Conservation (phyloP, 2,329 filamentous ascomycete genomes). For the Didymella pomorum region DNA sequence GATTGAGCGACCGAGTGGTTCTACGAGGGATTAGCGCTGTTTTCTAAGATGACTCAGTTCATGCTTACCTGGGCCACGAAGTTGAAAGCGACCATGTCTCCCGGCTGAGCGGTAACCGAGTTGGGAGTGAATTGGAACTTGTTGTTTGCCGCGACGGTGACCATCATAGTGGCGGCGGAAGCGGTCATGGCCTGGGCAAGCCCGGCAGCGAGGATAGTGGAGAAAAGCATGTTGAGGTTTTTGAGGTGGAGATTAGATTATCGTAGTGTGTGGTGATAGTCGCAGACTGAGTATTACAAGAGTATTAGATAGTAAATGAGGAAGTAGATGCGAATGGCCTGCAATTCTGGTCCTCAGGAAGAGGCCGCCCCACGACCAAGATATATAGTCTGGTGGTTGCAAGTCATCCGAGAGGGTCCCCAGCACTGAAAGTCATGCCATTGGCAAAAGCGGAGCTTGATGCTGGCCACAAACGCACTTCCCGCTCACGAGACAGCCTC, state of each 20-base stretch:
- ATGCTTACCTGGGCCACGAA: slow-evolving; percentile 32
- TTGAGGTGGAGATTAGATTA: slow-evolving; percentile 5
- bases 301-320: slow-evolving; percentile 10
- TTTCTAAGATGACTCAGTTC: neutral
- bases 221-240: slow-evolving; percentile 36
- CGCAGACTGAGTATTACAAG: slow-evolving; percentile 13
- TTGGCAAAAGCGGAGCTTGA: slow-evolving; percentile 18
- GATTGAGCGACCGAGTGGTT: slow-evolving; percentile 42
- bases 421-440: neutral
- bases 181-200: slow-evolving; percentile 37
- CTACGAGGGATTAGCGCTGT: slow-evolving; percentile 14
- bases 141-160: slow-evolving; percentile 44
- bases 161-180: slow-evolving; percentile 41
- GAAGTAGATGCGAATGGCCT: slow-evolving; percentile 26
- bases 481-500: slow-evolving; percentile 11
- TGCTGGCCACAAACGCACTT: slow-evolving; percentile 19
- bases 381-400: slow-evolving; percentile 19
- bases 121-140: slow-evolving; percentile 43
- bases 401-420: neutral
- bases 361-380: slow-evolving; percentile 2
- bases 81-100: slow-evolving; percentile 41
- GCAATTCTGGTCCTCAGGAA: slow-evolving; percentile 27
- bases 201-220: slow-evolving; percentile 28
- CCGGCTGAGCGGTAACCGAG: slow-evolving; percentile 36
- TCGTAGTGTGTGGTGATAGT: slow-evolving; percentile 15